Evolutionary conservation across 768 basidiomycete species (phyloP), one percentile per base, ranked within the genome.

Genomic region (Tephrocybe sp.): DNA sequence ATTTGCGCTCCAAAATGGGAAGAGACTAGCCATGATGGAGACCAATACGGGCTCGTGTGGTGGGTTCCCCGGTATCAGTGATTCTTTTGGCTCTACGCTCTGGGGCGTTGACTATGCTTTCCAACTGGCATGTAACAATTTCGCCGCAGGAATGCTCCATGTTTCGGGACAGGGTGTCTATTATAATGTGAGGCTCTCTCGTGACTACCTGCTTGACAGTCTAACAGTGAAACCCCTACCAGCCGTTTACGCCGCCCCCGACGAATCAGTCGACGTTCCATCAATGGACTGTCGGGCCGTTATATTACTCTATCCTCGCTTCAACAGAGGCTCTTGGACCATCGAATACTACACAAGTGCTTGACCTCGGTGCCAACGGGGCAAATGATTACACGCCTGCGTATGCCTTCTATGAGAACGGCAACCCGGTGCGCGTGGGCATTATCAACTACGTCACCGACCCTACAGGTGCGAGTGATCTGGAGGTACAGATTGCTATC

Each of bases 391-490:
- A 72, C 59, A 84, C 84, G 7, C 85, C 89, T 14, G 75, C 77
- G 6, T 86, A 89, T 61, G 86, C 78, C 8, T 80, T 92, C 45
- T 92, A 89, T 62, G 87, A 92, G 64, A 72, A 82, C 51, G 84
- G 79, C 16, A 67, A 69, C 5, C 78, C 85, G 0, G 72, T 74
- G 1, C 78, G 85, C 38, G 72, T 89, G 12, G 82, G 80, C 12
- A 64, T 92, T 32, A 75, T 92, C 71, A 93, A 92, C 68, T 91
- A 77, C 59, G 73, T 87, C 49, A 72, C 74, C 31, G 88, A 89
- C 58, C 56, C 72, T 0, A 70, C 76, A 2, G 86, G 86, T 30
- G 78, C 73, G 1, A 82, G 73, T 60, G 74, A 82, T 55, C 72
- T 80, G 51, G 76, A 68, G 0, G 83, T 75, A 3, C 71, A 70